Evolutionary conservation across 1,139 yeast genomes (phyloP).

Genomic region (Geotrichum bryndzae): DNA sequence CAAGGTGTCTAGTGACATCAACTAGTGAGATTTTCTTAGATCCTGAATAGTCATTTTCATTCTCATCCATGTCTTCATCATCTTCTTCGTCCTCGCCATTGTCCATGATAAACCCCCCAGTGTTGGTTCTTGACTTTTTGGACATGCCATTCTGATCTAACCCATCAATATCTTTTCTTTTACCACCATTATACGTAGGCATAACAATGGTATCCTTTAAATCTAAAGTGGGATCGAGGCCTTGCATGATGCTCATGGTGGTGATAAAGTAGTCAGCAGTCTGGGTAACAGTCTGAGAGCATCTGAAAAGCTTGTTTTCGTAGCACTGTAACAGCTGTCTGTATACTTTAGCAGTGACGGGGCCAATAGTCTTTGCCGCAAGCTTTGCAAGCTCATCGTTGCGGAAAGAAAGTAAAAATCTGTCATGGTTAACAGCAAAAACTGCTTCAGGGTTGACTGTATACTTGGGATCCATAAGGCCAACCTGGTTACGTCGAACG

Average conservation of each 20-base stretch:
- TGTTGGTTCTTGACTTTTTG: conserved; percentile 14
- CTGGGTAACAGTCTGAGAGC: conserved; percentile 28
- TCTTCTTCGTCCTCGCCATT: conserved; percentile 24
- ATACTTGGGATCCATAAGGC: conserved; percentile 13
- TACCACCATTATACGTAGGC: conserved; percentile 5
- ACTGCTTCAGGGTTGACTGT: conserved; percentile 38
- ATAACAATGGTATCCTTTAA: conserved; percentile 25
- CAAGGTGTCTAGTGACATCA: conserved; percentile 42
- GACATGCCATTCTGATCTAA: conserved; percentile 15
- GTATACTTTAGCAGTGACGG: conserved; percentile 60
- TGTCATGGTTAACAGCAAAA: conserved; percentile 56
- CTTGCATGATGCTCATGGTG: conserved; percentile 31
- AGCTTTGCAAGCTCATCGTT: conserved; percentile 56
- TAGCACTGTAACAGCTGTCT: conserved; percentile 50
- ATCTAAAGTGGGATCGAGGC: conserved; percentile 28
- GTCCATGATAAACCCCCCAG: conserved; percentile 20
- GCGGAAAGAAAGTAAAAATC: conserved; percentile 65
- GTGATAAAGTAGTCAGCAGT: conserved; percentile 32
- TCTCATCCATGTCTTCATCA: conserved; percentile 21
- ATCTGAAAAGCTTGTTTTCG: conserved; percentile 40
- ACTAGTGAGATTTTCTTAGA: conserved; percentile 15
- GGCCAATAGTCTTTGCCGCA: conserved; percentile 66
- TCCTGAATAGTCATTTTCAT: conserved; percentile 22
- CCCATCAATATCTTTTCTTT: conserved; percentile 4
- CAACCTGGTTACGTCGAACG: conserved; percentile 7